A percentile compares a stretch with the other conserved stretches of the same genome.
Conservation (phyloP, 1,284 basidiomycete species). For the Rhodotorula glutinis region DNA sequence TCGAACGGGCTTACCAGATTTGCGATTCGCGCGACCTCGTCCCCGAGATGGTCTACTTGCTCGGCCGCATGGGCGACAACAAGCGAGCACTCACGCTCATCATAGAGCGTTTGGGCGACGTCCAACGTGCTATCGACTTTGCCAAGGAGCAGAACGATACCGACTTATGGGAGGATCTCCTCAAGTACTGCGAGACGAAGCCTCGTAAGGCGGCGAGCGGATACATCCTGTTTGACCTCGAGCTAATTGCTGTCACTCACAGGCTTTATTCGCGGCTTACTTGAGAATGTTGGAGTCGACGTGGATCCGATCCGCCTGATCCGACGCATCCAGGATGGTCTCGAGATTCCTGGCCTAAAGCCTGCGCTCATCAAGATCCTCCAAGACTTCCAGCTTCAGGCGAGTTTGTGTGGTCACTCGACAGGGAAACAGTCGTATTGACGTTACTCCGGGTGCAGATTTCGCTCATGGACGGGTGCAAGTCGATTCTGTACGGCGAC, state of each 20-base stretch:
- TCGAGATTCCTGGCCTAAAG: slow-evolving; percentile 93
- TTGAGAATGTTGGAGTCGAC: slow-evolving; percentile 91
- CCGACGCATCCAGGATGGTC: slow-evolving; percentile 86
- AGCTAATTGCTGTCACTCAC: slow-evolving; percentile 11
- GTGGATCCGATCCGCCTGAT: slow-evolving; percentile 91
- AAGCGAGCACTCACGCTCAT: slow-evolving; percentile 90
- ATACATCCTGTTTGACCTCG: background rate
- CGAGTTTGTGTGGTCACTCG: slow-evolving; percentile 35
- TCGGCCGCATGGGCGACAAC: slow-evolving; percentile 96
- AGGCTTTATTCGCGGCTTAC: slow-evolving; percentile 89
- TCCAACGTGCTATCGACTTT: slow-evolving; percentile 84
- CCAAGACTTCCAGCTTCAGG: slow-evolving; percentile 83
- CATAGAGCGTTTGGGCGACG: slow-evolving; percentile 91
- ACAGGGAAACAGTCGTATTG: background rate
- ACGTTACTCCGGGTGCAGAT: slow-evolving; percentile 55
- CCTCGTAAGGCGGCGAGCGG: slow-evolving; percentile 59
- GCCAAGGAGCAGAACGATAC: slow-evolving; percentile 96
- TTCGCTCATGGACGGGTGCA: slow-evolving; percentile 83
- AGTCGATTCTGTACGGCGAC: slow-evolving; percentile 78
- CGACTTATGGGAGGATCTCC: slow-evolving; percentile 95
- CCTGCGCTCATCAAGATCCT: slow-evolving; percentile 93
- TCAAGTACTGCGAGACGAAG: slow-evolving; percentile 88
- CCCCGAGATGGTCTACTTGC: slow-evolving; percentile 93
- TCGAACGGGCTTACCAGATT: slow-evolving; percentile 82
- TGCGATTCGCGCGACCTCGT: slow-evolving; percentile 84